Conservation (phyloP, 73 alveolate species). For the Paramecium pentaurelia region DNA sequence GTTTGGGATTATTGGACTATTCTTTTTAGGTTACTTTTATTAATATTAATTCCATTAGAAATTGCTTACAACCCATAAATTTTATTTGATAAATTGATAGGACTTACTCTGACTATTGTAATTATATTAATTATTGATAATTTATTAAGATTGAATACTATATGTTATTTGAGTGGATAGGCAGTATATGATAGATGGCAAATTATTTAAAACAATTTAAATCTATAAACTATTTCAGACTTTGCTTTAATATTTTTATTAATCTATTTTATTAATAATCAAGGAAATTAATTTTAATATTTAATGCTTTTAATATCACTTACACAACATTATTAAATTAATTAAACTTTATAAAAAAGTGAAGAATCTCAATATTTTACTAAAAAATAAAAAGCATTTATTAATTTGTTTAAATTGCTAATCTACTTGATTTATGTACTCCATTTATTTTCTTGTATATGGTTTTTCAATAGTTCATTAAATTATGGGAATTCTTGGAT, state of each 20-base stretch:
- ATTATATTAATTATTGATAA: not conserved
- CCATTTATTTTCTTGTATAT: constrained; percentile 6
- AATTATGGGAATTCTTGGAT: constrained; percentile 19
- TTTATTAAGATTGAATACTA: not conserved
- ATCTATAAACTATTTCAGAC: not conserved
- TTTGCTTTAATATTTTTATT: not conserved
- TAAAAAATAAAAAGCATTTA: not conserved
- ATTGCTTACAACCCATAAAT: not conserved
- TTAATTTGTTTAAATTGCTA: not conserved
- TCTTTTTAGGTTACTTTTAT: not conserved
- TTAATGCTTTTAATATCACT: not conserved
- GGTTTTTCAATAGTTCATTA: not conserved
- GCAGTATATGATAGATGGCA: constrained; percentile 3
- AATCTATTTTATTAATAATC: not conserved
- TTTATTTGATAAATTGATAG: not conserved
- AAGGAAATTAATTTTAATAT: not conserved
- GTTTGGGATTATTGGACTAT: constrained; percentile 1
- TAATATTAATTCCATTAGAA: constrained; percentile 7
- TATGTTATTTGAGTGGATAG: not conserved
- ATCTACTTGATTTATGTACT: not conserved
- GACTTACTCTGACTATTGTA: not conserved
- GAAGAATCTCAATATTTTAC: constrained; percentile 3
- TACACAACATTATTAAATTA: not conserved
- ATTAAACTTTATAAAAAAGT: not conserved
- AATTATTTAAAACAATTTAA: not conserved